Conservation (phyloP, 306 rosid species). For the Echinosophora koreensis region DNA sequence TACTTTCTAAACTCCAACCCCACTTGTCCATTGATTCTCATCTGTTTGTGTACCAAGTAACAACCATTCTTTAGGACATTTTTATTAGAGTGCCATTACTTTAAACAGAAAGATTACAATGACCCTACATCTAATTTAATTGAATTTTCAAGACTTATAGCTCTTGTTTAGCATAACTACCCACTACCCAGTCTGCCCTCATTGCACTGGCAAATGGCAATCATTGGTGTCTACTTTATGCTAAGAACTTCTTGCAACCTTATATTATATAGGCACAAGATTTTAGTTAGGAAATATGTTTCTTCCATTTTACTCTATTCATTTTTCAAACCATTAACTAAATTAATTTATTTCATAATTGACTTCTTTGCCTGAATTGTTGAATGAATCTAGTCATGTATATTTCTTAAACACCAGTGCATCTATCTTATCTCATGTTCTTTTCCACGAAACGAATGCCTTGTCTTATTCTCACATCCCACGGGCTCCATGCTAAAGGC, state of each 20-base stretch:
- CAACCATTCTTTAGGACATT: conserved; percentile 30
- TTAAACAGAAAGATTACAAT: conserved; percentile 1
- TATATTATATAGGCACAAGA: not conserved
- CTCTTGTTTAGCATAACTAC: not conserved
- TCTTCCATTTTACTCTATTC: not conserved
- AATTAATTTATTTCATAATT: conserved; percentile 19
- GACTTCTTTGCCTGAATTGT: conserved; percentile 37
- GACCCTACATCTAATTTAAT: conserved; percentile 24
- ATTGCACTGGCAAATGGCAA: not conserved
- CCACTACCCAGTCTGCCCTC: not conserved
- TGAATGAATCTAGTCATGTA: conserved; percentile 53
- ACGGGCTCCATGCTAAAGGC: conserved; percentile 17
- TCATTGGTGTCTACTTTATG: not conserved
- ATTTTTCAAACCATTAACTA: conserved; percentile 38
- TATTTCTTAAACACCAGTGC: conserved; percentile 14
- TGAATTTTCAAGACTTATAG: not conserved
- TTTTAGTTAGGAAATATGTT: conserved; percentile 20
- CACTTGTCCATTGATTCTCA: not conserved
- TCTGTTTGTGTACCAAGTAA: not conserved
- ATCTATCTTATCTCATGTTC: conserved; percentile 40
- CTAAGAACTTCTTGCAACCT: not conserved
- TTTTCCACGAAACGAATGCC: conserved; percentile 41
- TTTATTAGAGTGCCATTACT: not conserved
- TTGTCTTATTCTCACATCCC: conserved; percentile 30
- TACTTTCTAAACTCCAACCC: not conserved